Percentiles rank a stretch among this genome's conserved stretches.
Evolutionary conservation across 2,329 filamentous ascomycete species (phyloP).

Genomic region (Amesomyces nigricolor): DNA sequence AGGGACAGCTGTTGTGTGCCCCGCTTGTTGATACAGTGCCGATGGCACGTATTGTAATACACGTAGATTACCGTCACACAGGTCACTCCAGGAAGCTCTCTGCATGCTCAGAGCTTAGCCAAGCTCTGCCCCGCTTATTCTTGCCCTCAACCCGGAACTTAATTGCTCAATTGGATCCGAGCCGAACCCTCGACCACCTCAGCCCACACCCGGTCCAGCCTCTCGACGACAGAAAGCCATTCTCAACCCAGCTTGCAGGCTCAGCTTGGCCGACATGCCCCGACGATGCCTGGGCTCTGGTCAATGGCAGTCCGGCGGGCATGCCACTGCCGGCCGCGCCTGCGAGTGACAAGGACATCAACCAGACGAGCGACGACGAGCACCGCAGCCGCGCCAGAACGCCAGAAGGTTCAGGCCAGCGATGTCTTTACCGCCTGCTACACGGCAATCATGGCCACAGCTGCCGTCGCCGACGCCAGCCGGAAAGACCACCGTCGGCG

Average conservation of each 20-base stretch:
- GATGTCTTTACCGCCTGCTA: constrained; percentile 62
- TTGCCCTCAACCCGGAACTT: background rate
- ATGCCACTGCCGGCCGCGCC: constrained; percentile 59
- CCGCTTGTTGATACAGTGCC: too few species aligned
- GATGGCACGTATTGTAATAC: too few species aligned
- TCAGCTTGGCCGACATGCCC: constrained; percentile 31
- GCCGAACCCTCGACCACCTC: background rate
- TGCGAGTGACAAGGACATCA: constrained; percentile 44
- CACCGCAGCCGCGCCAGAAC: constrained; percentile 32
- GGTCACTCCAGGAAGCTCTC: too few species aligned
- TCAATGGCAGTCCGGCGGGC: constrained; percentile 59
- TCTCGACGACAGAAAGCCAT: background rate
- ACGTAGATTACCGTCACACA: too few species aligned
- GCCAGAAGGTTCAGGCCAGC: constrained; percentile 45
- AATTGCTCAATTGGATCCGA: background rate
- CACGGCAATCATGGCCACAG: constrained; percentile 61
- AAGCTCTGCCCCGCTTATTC: background rate
- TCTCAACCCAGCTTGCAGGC: constrained; percentile 6
- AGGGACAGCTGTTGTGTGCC: constrained; percentile 2
- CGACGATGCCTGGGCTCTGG: constrained; percentile 63
- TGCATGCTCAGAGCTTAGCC: background rate
- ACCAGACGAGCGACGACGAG: constrained; percentile 40
- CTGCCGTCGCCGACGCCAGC: constrained; percentile 56
- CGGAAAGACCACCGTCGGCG: constrained; percentile 52
- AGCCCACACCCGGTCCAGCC: constrained; percentile 1